Evolutionary conservation across 768 basidiomycete species (phyloP).

Genomic region (Lenzites betulinus): DNA sequence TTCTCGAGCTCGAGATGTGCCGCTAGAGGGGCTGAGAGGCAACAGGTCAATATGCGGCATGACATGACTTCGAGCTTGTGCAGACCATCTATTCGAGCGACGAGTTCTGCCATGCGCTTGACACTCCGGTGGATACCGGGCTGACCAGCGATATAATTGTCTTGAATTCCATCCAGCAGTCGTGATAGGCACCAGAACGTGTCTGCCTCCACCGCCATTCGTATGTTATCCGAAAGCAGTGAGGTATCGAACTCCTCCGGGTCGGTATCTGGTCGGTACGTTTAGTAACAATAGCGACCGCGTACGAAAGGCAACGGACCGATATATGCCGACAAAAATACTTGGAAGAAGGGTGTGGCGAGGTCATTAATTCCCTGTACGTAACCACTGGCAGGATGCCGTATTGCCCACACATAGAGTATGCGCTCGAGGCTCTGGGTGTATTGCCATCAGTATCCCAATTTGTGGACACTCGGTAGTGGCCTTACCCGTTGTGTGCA

Average conservation of each 20-base stretch:
- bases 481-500: slow-evolving; percentile 81
- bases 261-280: slow-evolving; percentile 66
- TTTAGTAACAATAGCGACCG: neutral
- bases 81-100: slow-evolving; percentile 84
- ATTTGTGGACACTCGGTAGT: neutral
- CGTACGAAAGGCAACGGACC: slow-evolving; percentile 44
- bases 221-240: slow-evolving; percentile 63
- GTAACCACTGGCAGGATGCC: slow-evolving; percentile 97
- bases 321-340: slow-evolving; percentile 94
- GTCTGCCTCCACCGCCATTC: slow-evolving; percentile 93
- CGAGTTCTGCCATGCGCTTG: slow-evolving; percentile 90
- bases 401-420: slow-evolving; percentile 97
- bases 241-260: slow-evolving; percentile 87
- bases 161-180: slow-evolving; percentile 94
- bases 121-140: slow-evolving; percentile 96
- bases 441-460: slow-evolving; percentile 18
- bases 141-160: slow-evolving; percentile 96
- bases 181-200: slow-evolving; percentile 98
- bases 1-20: slow-evolving; percentile 86
- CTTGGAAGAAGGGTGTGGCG: slow-evolving; percentile 96
- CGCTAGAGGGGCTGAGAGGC: slow-evolving; percentile 70
- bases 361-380: slow-evolving; percentile 99
- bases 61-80: slow-evolving; percentile 7
- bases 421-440: slow-evolving; percentile 88
- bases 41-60: too few relatives aligned